Conservation (phyloP, 1,284 basidiomycete species). For the Apiotrichum montevideense region DNA sequence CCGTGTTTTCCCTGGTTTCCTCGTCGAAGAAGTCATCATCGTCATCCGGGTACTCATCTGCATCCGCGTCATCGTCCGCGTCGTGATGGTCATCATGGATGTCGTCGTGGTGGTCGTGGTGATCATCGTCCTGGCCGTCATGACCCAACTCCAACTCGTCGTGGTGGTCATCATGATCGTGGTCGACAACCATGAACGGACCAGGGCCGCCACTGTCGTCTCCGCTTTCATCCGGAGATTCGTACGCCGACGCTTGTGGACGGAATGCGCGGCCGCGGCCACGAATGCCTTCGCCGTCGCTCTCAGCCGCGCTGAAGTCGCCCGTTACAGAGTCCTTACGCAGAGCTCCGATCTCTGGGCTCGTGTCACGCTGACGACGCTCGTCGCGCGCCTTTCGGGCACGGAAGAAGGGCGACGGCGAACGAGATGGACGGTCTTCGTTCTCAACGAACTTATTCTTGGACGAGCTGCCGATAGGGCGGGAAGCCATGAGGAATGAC, state of each 20-base stretch:
- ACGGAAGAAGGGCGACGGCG: slow-evolving; percentile 45
- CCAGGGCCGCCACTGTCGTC: slow-evolving; percentile 13
- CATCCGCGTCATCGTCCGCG: slow-evolving; percentile 36
- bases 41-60: slow-evolving; percentile 40
- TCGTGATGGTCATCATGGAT: slow-evolving; percentile 47
- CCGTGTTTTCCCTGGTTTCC: slow-evolving; percentile 65
- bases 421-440: slow-evolving; percentile 18
- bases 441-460: too few species aligned
- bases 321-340: slow-evolving; percentile 54
- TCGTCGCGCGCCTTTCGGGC: slow-evolving; percentile 38
- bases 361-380: slow-evolving; percentile 50
- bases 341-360: slow-evolving; percentile 65
- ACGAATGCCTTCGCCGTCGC: slow-evolving; percentile 42
- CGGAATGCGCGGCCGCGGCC: slow-evolving; percentile 27
- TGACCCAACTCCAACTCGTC: too few species aligned
- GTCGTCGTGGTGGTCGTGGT: slow-evolving; percentile 21
- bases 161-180: slow-evolving; percentile 31
- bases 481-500: slow-evolving; percentile 17
- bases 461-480: neutral
- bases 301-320: slow-evolving; percentile 56
- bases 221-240: slow-evolving; percentile 29
- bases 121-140: neutral
- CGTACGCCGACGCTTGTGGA: slow-evolving; percentile 43
- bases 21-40: slow-evolving; percentile 61
- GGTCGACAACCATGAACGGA: neutral